Base-by-base conservation (phyloP, 805 yeast genomes). In the Komagataella populi region DNA sequence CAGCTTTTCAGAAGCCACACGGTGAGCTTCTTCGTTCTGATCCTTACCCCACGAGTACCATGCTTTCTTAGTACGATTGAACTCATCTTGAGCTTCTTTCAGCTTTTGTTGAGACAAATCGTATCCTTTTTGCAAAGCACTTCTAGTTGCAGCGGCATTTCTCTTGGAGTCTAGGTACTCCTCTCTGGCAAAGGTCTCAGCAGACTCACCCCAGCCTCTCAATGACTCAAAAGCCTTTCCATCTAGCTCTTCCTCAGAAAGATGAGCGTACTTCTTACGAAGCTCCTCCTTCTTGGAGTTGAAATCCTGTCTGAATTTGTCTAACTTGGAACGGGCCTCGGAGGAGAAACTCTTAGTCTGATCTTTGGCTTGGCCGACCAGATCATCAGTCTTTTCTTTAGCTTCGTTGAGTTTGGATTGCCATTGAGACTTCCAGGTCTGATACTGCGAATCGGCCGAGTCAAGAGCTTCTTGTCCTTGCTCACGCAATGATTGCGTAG, bases 1-100 rank as follows among this genome's bases (percentile, higher is more conserved):
- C 39, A 30, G 8, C n/a, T 30, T 30, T 30, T 10, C 14, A 10
- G 39, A 30, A 10, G 39, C 39, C 39, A 30, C 14, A 8, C 14
- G 10, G 30, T 63, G 60, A 16, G 69, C 58, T 45, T 70, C 70
- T 49, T 65, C 61, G 48, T 66, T 61, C 60, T 70, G 65, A 24
- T 63, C 23, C 47, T 64, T 59, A 17, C 73, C 70, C 68, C 71
- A 70, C 6, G 60, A 53, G 54, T 64, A 65, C 74, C 76, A 70
- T 18, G 64, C 61, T 20, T 59, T 57, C 45, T 66, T 58, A 18
- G 63, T 58, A 6, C 64, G 56, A 6, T 64, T 63, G 10, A 69
- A 60, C 36, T 68, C 61, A 48, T 63, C 58, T 52, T 65, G 63
- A 23, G 71, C 68, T 44, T 65, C 70, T 10, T 62, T 61, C 4